Evolutionary conservation across 2,329 filamentous ascomycete species (phyloP).

Genomic region (Talaromyces amestolkiae): DNA sequence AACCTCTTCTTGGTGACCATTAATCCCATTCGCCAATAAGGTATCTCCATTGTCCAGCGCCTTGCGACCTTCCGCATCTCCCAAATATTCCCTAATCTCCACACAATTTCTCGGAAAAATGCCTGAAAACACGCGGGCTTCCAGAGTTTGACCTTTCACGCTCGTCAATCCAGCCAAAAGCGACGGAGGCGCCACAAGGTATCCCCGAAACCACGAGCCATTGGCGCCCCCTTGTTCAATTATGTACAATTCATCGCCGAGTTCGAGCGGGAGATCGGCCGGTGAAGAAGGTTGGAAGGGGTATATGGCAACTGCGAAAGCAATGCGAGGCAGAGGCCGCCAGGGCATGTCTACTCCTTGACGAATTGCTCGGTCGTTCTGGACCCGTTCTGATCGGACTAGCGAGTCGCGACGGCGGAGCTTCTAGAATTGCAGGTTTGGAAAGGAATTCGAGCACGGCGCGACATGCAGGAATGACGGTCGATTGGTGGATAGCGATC

Average conservation of each 20-base stretch:
- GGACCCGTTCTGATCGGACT: conserved; percentile 5
- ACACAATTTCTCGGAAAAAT: conserved; percentile 95
- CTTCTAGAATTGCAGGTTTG: not conserved
- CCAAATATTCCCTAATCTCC: conserved; percentile 87
- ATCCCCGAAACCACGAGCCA: conserved; percentile 90
- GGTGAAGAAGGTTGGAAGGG: conserved; percentile 84
- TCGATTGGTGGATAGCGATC: conserved; percentile 10
- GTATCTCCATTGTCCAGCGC: conserved; percentile 37
- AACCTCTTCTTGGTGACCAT: conserved; percentile 38
- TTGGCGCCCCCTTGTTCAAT: conserved; percentile 88
- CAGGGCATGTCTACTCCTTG: conserved; percentile 70
- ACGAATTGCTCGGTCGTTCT: conserved; percentile 11
- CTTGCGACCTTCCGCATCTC: conserved; percentile 59
- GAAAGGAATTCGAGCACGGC: conserved; percentile 2
- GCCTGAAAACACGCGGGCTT: conserved; percentile 95
- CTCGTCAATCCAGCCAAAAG: conserved; percentile 88
- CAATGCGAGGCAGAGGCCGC: conserved; percentile 94
- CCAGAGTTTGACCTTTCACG: conserved; percentile 85
- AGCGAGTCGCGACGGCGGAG: not conserved
- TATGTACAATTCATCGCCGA: conserved; percentile 97
- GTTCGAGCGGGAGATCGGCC: conserved; percentile 91
- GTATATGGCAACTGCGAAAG: conserved; percentile 94
- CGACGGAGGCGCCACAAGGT: conserved; percentile 90
- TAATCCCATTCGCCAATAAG: conserved; percentile 33
- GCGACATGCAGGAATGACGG: conserved; percentile 18